Percentiles rank a stretch among this genome's conserved stretches.
phyloP scores from a whole-genome alignment of 768 basidiomycete genomes.

The Tricholoma saponaceum region DNA sequence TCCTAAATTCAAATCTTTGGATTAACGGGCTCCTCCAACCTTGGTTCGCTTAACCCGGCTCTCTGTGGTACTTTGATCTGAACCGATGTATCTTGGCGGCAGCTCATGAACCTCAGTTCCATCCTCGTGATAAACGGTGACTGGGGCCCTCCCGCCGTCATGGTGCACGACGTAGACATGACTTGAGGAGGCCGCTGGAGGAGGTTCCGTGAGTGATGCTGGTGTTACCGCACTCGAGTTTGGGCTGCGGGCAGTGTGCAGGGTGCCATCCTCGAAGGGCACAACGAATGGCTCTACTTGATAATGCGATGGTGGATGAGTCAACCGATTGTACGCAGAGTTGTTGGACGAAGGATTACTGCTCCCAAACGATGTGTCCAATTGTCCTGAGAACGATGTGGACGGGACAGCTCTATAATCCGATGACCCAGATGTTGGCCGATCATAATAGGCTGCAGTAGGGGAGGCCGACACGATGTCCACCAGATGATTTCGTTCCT shows the following conservation, averaged over 20 bases:
- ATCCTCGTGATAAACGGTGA: slow-evolving; percentile 52
- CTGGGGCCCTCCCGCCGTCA: slow-evolving; percentile 52
- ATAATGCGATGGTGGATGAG: slow-evolving; percentile 21
- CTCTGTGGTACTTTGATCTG: slow-evolving; percentile 1
- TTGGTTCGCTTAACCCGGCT: not conserved
- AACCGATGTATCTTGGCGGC: slow-evolving; percentile 43
- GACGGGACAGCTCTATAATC: slow-evolving; percentile 27
- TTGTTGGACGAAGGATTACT: slow-evolving; percentile 7
- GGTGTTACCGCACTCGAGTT: not conserved
- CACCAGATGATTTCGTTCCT: slow-evolving; percentile 20
- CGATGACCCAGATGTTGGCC: slow-evolving; percentile 7
- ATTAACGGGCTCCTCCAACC: not conserved
- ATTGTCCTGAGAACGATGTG: slow-evolving; percentile 8
- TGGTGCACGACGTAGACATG: slow-evolving; percentile 60
- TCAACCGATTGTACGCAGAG: slow-evolving; percentile 8
- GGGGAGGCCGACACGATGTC: slow-evolving; percentile 19
- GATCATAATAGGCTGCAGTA: slow-evolving; percentile 16
- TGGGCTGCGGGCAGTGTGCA: not conserved
- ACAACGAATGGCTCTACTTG: slow-evolving; percentile 41
- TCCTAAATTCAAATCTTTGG: not conserved
- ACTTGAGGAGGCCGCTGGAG: slow-evolving; percentile 5
- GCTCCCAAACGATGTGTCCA: slow-evolving; percentile 13
- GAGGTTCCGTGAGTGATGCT: not conserved
- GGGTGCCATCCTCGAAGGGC: slow-evolving; percentile 31
- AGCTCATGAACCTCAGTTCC: slow-evolving; percentile 59